Percentiles rank a stretch among this genome's conserved stretches.
phyloP scores from a whole-genome alignment of 768 basidiomycete genomes.

The Erythrobasidium yunnanense region DNA sequence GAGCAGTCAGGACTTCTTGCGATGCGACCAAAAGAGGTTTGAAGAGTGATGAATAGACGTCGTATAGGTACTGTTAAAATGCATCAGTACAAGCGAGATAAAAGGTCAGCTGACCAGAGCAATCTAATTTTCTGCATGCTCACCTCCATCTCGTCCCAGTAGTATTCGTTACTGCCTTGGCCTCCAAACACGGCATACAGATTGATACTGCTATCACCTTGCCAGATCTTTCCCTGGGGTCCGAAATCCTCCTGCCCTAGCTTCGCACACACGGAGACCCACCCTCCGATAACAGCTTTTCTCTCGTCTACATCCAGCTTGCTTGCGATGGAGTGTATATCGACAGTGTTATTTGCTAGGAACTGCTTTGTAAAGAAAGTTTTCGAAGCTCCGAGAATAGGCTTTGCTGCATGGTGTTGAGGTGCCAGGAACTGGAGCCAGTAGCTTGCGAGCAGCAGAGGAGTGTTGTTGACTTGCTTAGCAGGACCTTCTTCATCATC shows the following conservation, averaged over 20 bases:
- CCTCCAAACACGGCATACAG: slow-evolving; percentile 92
- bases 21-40: slow-evolving; percentile 58
- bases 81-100: slow-evolving; percentile 53
- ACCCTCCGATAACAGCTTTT: slow-evolving; percentile 63
- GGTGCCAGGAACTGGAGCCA: slow-evolving; percentile 68
- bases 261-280: slow-evolving; percentile 58
- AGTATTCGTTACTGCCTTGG: slow-evolving; percentile 95
- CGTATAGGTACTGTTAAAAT: slow-evolving; percentile 81
- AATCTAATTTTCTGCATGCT: no score
- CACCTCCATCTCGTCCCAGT: slow-evolving; percentile 82
- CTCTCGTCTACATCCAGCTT: slow-evolving; percentile 58
- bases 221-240: slow-evolving; percentile 41
- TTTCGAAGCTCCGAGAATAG: slow-evolving; percentile 62
- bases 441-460: slow-evolving; percentile 52
- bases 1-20: slow-evolving; percentile 50
- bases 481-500: background rate
- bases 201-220: slow-evolving; percentile 47
- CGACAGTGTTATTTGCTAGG: slow-evolving; percentile 50
- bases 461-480: slow-evolving; percentile 1
- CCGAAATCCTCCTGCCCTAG: slow-evolving; percentile 59
- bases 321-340: slow-evolving; percentile 71
- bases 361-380: slow-evolving; percentile 66
- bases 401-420: slow-evolving; percentile 52
- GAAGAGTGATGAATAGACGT: slow-evolving; percentile 82
- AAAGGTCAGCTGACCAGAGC: background rate